Conservation (phyloP, 208 protist genomes). For the Novymonas esmeraldas region DNA sequence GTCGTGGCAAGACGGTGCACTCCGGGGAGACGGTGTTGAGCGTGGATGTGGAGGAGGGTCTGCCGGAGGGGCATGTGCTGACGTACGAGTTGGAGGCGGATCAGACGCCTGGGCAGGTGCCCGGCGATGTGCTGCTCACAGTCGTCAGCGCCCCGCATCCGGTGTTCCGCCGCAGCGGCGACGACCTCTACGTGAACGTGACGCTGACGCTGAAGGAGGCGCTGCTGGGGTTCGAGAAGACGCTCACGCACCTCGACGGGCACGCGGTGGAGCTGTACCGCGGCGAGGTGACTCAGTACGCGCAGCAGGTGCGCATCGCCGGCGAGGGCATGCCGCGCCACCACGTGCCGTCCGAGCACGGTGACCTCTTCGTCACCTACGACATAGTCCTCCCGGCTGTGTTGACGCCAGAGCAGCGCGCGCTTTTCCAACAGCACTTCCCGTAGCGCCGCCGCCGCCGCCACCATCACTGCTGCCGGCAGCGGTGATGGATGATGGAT, state of each 20-base stretch:
- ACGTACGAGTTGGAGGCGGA: conserved; percentile 88
- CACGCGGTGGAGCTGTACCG: conserved; percentile 37
- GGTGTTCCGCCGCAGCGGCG: conserved; percentile 66
- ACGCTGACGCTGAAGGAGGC: conserved; percentile 88
- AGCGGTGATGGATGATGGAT: not conserved
- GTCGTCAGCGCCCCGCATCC: conserved; percentile 66
- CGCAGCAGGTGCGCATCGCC: conserved; percentile 55
- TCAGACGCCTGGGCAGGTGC: conserved; percentile 77
- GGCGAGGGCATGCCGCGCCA: conserved; percentile 94
- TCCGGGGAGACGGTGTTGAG: conserved; percentile 43
- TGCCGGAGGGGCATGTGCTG: conserved; percentile 77
- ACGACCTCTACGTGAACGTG: conserved; percentile 84
- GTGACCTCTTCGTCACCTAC: conserved; percentile 90
- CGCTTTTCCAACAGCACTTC: conserved; percentile 30
- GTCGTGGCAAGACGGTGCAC: conserved; percentile 67
- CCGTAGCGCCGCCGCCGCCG: too few relatives aligned
- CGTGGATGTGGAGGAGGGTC: conserved; percentile 77
- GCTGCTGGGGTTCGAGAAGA: conserved; percentile 89
- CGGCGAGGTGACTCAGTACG: conserved; percentile 65
- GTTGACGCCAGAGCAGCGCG: conserved; percentile 56
- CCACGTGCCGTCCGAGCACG: conserved; percentile 81
- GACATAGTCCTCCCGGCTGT: conserved; percentile 72
- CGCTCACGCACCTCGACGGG: conserved; percentile 88
- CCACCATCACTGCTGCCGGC: too few relatives aligned
- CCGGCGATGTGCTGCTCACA: conserved; percentile 78